Percentiles rank a stretch among this genome's conserved stretches.
Conservation (phyloP, 2,329 filamentous ascomycete genomes). For the Epichloe uncinata region DNA sequence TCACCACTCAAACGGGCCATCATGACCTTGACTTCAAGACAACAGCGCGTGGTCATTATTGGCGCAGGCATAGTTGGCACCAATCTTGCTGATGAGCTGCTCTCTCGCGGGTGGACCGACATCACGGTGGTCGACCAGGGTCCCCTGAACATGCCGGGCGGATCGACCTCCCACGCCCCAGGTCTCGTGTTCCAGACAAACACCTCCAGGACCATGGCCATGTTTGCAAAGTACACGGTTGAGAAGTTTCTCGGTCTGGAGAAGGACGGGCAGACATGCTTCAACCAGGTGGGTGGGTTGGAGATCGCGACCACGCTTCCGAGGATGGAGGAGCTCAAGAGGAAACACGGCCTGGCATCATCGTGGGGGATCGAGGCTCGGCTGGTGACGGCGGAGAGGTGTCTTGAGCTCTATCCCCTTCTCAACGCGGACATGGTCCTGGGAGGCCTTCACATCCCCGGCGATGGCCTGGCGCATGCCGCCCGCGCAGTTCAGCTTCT, state of each 20-base stretch:
- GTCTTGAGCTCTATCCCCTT: constrained; percentile 38
- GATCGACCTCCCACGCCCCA: constrained; percentile 52
- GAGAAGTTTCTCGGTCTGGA: constrained; percentile 43
- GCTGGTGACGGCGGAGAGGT: constrained; percentile 38
- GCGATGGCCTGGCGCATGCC: constrained; percentile 46
- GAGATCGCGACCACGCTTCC: constrained; percentile 48
- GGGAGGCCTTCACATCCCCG: constrained; percentile 46
- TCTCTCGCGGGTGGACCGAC: constrained; percentile 46
- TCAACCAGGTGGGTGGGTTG: constrained; percentile 50
- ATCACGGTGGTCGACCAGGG: constrained; percentile 54
- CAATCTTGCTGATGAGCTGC: constrained; percentile 51
- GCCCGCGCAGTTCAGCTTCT: constrained; percentile 48
- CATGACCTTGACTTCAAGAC: constrained; percentile 17
- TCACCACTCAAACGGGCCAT: no score
- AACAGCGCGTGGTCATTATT: constrained; percentile 41
- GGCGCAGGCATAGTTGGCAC: constrained; percentile 52
- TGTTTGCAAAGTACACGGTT: constrained; percentile 47
- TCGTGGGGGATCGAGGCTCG: constrained; percentile 47
- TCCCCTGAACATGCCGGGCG: constrained; percentile 47
- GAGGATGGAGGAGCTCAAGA: constrained; percentile 46
- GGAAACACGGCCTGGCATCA: constrained; percentile 45
- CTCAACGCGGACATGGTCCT: constrained; percentile 39
- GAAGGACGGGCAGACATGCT: constrained; percentile 26
- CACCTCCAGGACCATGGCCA: constrained; percentile 41
- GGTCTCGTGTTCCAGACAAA: constrained; percentile 53